Base-by-base conservation (phyloP, 2,329 filamentous ascomycete species). In the Phialophora chinensis region DNA sequence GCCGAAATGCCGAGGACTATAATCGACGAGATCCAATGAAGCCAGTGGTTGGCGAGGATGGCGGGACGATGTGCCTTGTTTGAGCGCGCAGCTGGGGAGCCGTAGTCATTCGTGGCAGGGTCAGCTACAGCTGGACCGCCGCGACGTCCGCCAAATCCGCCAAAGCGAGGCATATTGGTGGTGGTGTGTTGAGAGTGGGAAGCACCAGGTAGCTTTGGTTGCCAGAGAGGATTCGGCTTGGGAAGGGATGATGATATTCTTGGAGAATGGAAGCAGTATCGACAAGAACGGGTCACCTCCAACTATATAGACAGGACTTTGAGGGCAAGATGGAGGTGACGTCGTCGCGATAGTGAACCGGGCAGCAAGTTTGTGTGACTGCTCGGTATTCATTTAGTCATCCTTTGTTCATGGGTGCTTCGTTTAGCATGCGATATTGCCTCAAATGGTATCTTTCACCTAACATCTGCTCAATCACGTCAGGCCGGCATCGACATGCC, bases 1-100 rank as follows among this genome's bases (percentile, higher is more conserved):
- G 60, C 60, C 14, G 60, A 27, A 23, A 62, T 56, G 33, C 25
- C 23, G 17, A 62, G n/a, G 50, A 55, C 60, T 14, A 62, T 47
- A 20, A 62, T 56, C 10, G 49, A 38, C 31, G 60, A 62, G 23
- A 56, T 56, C 60, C 60, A 62, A 55, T 62, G 50, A 25, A 62
- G 35, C 33, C 44, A 49, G 33, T 62, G 60, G 25, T 47, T 55
- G n/a, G 52, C 29, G n/a, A 62, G 49, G 52, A 47, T 54, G 52
- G 50, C n/a, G 44, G 35, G 50, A 23, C 60, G 50, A 56, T 56
- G 60, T 6, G 56, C 2, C 6, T 5, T 17, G 38, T 44, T 44
- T n/a, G 38, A 44, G 38, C 38, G 38, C 5, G 4, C 6, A 44
- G 38, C 38, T 8, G 38, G 38, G 17, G 38, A n/a, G 17, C 38